A percentile compares a stretch with the other conserved stretches of the same genome.
phyloP scores from a whole-genome alignment of 2,329 filamentous ascomycete genomes.

The Pochonia chlamydosporia region DNA sequence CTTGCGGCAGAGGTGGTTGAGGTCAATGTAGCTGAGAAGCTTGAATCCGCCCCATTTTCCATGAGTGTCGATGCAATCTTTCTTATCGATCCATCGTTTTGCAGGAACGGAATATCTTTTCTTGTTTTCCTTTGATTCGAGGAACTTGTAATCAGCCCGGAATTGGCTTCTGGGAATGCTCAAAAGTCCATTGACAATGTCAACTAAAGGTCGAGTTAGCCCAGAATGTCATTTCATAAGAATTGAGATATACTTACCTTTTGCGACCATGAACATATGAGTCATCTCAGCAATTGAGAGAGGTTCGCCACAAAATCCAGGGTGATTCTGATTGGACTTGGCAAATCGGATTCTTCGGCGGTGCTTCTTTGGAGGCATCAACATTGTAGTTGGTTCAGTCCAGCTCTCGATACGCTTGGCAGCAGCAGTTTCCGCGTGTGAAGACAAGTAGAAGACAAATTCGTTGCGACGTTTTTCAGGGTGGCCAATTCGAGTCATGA shows the following conservation, averaged over 20 bases:
- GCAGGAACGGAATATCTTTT: slow-evolving; percentile 18
- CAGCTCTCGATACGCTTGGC: neutral
- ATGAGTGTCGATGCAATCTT: slow-evolving; percentile 10
- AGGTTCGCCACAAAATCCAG: slow-evolving; percentile 1
- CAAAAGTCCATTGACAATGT: slow-evolving; percentile 16
- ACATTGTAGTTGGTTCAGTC: slow-evolving; percentile 6
- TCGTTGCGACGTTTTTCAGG: too few relatives aligned
- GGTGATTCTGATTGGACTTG: neutral
- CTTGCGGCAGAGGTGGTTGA: slow-evolving; percentile 19
- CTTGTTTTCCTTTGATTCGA: slow-evolving; percentile 1
- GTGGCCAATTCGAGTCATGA: too few relatives aligned
- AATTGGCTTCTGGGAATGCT: neutral
- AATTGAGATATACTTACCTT: slow-evolving; percentile 18
- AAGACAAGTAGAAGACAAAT: slow-evolving; percentile 10
- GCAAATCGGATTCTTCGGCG: slow-evolving; percentile 1
- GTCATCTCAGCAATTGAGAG: slow-evolving; percentile 8
- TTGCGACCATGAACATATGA: slow-evolving; percentile 18
- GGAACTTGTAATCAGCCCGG: slow-evolving; percentile 4
- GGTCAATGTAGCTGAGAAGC: slow-evolving; percentile 17
- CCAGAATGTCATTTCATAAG: neutral
- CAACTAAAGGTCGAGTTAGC: slow-evolving; percentile 14
- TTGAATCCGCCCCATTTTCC: slow-evolving; percentile 20
- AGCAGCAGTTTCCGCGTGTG: neutral
- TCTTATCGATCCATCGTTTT: slow-evolving; percentile 21
- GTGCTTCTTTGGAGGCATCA: slow-evolving; percentile 3